Evolutionary conservation across 768 basidiomycete species (phyloP).

Genomic region (Mrakia gelida): DNA sequence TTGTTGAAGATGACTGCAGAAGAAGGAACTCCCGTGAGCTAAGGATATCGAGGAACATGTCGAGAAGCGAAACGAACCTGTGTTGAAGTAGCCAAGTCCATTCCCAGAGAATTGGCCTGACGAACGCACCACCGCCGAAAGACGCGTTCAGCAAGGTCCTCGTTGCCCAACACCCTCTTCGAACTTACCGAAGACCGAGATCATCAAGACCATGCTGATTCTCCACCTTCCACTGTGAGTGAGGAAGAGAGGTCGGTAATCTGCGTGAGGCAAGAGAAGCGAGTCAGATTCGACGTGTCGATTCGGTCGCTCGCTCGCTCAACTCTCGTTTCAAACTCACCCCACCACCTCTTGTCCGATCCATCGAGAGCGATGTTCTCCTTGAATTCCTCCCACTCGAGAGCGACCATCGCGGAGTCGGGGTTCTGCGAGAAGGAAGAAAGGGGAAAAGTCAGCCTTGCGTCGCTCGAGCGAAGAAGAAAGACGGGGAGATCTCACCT

Average conservation of each 20-base stretch:
- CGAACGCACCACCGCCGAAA: too few species aligned
- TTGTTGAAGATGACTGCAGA: too few species aligned
- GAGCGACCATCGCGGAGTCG: constrained; percentile 52
- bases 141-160: too few species aligned
- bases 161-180: too few species aligned
- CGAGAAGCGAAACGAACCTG: constrained; percentile 14
- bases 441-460: neutral
- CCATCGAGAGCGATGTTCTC: constrained; percentile 53
- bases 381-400: constrained; percentile 56
- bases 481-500: constrained; percentile 15
- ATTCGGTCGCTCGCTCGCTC: too few species aligned
- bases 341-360: constrained; percentile 57
- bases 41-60: too few species aligned
- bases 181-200: constrained; percentile 50
- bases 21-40: neutral
- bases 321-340: neutral
- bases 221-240: constrained; percentile 37
- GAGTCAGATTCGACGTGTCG: neutral
- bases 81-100: constrained; percentile 52
- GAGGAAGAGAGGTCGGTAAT: constrained; percentile 46
- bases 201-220: constrained; percentile 51
- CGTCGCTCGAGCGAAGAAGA: neutral
- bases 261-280: constrained; percentile 25
- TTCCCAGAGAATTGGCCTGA: constrained; percentile 44
- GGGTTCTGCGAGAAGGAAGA: constrained; percentile 38